A percentile compares a stretch with the other conserved stretches of the same genome.
These are phyloP conservation scores for Clonostachys rhizophaga DNA, from an alignment of 2,329 filamentous ascomycete species.

Conservation along the genomic window DNA sequence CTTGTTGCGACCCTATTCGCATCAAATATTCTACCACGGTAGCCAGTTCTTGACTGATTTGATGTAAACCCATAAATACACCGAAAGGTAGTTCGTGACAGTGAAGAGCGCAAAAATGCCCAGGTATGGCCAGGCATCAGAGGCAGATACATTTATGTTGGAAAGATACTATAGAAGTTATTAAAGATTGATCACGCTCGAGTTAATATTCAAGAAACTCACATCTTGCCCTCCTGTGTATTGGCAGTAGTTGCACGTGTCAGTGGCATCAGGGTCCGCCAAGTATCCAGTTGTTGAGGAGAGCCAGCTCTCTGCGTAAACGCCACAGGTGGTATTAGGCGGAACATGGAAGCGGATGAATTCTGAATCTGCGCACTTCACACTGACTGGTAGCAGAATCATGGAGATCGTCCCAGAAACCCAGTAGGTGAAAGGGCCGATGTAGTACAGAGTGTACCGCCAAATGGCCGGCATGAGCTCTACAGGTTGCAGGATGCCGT, in stretches of 20 bases:
- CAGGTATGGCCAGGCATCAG: slow-evolving; percentile 1
- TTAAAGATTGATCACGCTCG: too few species aligned
- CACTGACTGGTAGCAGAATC: slow-evolving; percentile 57
- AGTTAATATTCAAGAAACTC: background rate
- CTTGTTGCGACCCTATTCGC: too few species aligned
- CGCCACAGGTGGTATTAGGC: slow-evolving; percentile 40
- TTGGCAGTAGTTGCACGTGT: slow-evolving; percentile 4
- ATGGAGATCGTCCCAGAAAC: slow-evolving; percentile 61
- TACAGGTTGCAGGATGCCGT: slow-evolving; percentile 44
- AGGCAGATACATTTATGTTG: background rate
- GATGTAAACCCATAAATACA: slow-evolving; percentile 4
- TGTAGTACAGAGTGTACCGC: slow-evolving; percentile 65
- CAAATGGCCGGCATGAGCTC: slow-evolving; percentile 60
- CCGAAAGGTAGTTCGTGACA: slow-evolving; percentile 2
- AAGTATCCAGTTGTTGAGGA: slow-evolving; percentile 2
- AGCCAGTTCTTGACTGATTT: slow-evolving; percentile 7
- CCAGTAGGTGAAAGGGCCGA: slow-evolving; percentile 64
- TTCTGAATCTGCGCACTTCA: slow-evolving; percentile 52
- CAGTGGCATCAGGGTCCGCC: slow-evolving; percentile 3
- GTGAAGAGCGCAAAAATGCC: slow-evolving; percentile 2
- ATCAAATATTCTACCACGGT: slow-evolving; percentile 1
- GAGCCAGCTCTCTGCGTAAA: slow-evolving; percentile 45
- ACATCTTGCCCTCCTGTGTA: slow-evolving; percentile 3
- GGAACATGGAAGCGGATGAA: slow-evolving; percentile 58
- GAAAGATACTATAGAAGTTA: slow-evolving; percentile 1